Base-by-base conservation (phyloP, 768 basidiomycete genomes). In the Mycena galericulata region DNA sequence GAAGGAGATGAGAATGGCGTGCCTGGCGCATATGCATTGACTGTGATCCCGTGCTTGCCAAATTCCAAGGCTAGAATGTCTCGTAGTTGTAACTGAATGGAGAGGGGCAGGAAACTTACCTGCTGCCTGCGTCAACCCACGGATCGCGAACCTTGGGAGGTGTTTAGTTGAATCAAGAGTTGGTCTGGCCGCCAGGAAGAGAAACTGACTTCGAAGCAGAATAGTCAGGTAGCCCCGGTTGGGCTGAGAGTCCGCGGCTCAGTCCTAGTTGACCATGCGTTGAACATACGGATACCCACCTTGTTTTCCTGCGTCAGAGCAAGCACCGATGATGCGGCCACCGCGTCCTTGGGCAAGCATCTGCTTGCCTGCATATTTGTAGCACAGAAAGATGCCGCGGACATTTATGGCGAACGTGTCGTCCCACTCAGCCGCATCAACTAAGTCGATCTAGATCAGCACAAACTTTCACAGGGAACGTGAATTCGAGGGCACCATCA, bases 321-420 rank as follows among this genome's bases (percentile, higher is more conserved):
- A 71, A 0, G 74, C 72, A 40, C 80, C 84, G n/a, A 85, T 76
- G 1, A 84, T 80, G 5, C 82, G 63, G 0, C 83, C 82, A 0
- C 82, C 81, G 1, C 69, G 69, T 0, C 83, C 81, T 70, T 82
- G 84, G 43, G 73, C 69, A 59, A 84, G 75, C 80, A 84, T 79
- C 61, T 83, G 77, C 20, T 61, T 17, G 5, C 78, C 82, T 6
- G 83, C 83, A 29, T 79, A 76, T 62, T 82, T 81, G 75, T 82
- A 84, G 67, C 79, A 80, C n/a, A 81, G 71, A 65, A 83, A 81
- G 5, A 74, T 49, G 3, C 79, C 79, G 4, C 77, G 72, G 0
- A 73, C 75, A 55, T 85, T 84, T 56, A 81, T 69, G 24, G 47
- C 51, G 54, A 80, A 70, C 3, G 75, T 20, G 1, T 62, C 59